Evolutionary conservation across 768 basidiomycete genomes (phyloP), one percentile per base, ranked within the genome.

Genomic region (Harrya chromipes): DNA sequence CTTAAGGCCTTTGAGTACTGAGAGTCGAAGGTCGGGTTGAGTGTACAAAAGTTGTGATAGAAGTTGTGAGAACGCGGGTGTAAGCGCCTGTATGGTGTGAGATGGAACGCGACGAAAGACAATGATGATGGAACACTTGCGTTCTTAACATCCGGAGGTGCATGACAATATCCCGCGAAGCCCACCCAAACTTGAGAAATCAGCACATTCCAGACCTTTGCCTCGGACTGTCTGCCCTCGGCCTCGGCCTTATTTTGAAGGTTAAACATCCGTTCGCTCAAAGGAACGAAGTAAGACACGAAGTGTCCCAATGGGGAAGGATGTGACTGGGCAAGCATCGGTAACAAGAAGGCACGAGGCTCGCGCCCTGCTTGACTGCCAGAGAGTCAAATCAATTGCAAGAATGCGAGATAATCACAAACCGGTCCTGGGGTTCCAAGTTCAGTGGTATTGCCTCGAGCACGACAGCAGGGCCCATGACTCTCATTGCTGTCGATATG

Each of bases 101-200:
- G 48, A 43, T 36, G 21, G 43, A 26, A 46, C n/a, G 24, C 24
- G 16, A 21, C 19, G 6, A 19, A 39, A 38, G 17, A 38, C 13
- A 3, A 35, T 29, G 40, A 19, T 14, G 34, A 20, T 31, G 1
- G 14, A 46, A 34, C 23, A 67, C 72, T 59, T 55, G 85, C 93
- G 72, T 83, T 71, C 57, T 78, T 73, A 35, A 97, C 70, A 66
- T 97, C 90, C n/a, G 75, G 60, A 12, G 89, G 77, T 21, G 83
- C 83, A 64, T 85, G 83, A 66, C 93, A 95, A 71, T 98, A 99
- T 2, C 94, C 93, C 6, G 83, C 82, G 35, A 98, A 78, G 21
- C 94, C 90, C 21, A 82, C 76, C 97, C 97, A 99, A 17, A 95
- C 82, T 67, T 99, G 97, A 10, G 86, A 84, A 20, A 97, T 84